Percentiles rank a stretch among this genome's conserved stretches.
Evolutionary conservation across 2,329 filamentous ascomycete genomes (phyloP).

Genomic region (Aureobasidium sp.): DNA sequence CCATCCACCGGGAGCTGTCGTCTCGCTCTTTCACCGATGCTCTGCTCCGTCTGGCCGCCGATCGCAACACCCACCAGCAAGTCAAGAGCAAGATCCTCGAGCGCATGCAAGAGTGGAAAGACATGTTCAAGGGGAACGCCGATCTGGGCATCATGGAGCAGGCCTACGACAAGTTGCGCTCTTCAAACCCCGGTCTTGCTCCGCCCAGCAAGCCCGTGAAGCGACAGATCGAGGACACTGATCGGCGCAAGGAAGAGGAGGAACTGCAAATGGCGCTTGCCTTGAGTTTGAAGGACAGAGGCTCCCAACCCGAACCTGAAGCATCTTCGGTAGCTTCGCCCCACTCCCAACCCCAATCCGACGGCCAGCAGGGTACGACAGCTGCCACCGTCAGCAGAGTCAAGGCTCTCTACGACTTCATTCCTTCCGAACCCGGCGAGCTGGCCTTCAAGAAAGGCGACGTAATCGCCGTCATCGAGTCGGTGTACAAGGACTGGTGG

Average conservation of each 20-base stretch:
- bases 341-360: conserved; percentile 31
- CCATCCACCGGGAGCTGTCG: conserved; percentile 82
- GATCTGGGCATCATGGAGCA: conserved; percentile 97
- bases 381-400: conserved; percentile 94
- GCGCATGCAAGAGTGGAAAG: conserved; percentile 91
- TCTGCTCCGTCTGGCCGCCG: conserved; percentile 79
- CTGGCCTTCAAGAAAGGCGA: conserved; percentile 95
- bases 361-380: conserved; percentile 65
- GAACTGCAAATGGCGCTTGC: conserved; percentile 94
- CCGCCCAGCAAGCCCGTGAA: conserved; percentile 90
- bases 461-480: conserved; percentile 93
- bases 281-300: conserved; percentile 84
- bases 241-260: conserved; percentile 92
- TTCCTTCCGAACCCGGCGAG: conserved; percentile 87
- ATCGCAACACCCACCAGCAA: conserved; percentile 89
- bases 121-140: conserved; percentile 84
- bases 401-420: conserved; percentile 88
- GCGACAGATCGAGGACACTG: conserved; percentile 78
- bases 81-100: conserved; percentile 97
- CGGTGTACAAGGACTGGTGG: conserved; percentile 99
- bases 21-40: conserved; percentile 93
- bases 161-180: conserved; percentile 81
- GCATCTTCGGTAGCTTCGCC: conserved; percentile 12
- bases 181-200: conserved; percentile 70
- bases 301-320: conserved; percentile 25